phyloP scores from a whole-genome alignment of 139 green algal genomes.

The Medakamo hakoo region DNA sequence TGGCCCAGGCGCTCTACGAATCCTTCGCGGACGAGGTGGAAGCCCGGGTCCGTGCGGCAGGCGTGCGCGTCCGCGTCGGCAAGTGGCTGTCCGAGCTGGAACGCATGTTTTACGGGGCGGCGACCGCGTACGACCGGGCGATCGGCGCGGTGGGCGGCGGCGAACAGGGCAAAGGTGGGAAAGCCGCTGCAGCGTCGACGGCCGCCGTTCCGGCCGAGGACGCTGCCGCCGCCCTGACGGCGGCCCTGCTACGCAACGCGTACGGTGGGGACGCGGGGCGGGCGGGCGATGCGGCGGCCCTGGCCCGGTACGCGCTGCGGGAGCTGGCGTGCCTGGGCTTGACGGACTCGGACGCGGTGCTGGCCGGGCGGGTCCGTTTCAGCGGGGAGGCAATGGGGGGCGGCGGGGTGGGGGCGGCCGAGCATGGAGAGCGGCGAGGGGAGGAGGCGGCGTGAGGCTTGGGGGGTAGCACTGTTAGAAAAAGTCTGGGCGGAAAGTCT shows the following conservation, averaged over 20 bases:
- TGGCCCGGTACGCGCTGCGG: slow-evolving; percentile 30
- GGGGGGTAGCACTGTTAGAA: too few species aligned
- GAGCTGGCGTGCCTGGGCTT: slow-evolving; percentile 31
- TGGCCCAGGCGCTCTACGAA: slow-evolving; percentile 38
- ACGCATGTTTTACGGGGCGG: slow-evolving; percentile 40
- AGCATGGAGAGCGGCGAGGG: too few species aligned
- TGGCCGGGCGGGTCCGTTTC: slow-evolving; percentile 29
- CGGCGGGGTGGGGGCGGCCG: too few species aligned
- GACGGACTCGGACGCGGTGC: slow-evolving; percentile 16
- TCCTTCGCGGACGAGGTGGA: slow-evolving; percentile 41
- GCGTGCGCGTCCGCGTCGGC: slow-evolving; percentile 26
- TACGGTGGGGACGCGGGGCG: slow-evolving; percentile 15
- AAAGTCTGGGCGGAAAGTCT: too few species aligned
- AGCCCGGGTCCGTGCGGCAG: slow-evolving; percentile 19
- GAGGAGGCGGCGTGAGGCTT: too few species aligned
- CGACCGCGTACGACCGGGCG: slow-evolving; percentile 35
- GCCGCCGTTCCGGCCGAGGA: slow-evolving; percentile 2
- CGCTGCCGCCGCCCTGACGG: slow-evolving; percentile 8
- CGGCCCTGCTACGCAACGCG: slow-evolving; percentile 28
- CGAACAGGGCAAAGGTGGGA: not conserved
- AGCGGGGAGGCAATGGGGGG: not conserved
- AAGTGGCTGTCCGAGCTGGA: slow-evolving; percentile 41
- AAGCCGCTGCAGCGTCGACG: too few species aligned
- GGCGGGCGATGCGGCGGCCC: slow-evolving; percentile 1
- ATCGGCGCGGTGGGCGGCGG: not conserved